Evolutionary conservation across 148 eudicot species (phyloP), one percentile per base, ranked within the genome.

Genomic region (Rhododendron henanense): DNA sequence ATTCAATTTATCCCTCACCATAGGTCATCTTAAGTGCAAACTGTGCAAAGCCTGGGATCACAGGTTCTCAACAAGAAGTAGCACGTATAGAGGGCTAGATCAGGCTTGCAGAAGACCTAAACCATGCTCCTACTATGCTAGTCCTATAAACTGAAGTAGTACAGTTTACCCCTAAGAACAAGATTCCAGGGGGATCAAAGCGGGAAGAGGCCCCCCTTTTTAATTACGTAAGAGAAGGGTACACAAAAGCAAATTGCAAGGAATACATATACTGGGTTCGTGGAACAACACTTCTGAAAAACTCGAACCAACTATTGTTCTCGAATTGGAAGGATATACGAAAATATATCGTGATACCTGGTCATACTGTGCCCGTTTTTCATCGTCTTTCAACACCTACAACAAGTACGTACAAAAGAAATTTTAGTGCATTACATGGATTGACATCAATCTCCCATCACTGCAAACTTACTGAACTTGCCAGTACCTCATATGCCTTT

Each of bases 311-410:
- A 57, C 23, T 57, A 57, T 57, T 57, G 6, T 61, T 23, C 25
- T 61, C 69, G 3, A 23, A 61, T 8, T 61, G 69, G 69, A 55
- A 37, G 31, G 19, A 16, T 28, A 16, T 28, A 61, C 16, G 14
- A 6, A 48, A 39, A 44, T 19, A 35, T 28, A 28, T 84, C 3
- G 21, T 85, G 81, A 69, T 15, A 97, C 99, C 98, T 97, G 98
- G 87, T 95, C 98, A 92, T 97, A 97, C 67, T 90, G 91, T 31
- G 92, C 93, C 16, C 98, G 98, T 88, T 93, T 92, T 33, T 93
- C 94, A 47, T 97, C 98, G 83, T 95, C 99, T 87, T 97, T 97
- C 90, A 97, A 79, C 79, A 95, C 98, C 99, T 97, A 87, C 74
- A 84, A 81, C 44, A 88, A 15, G 6, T 41, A 39, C 47, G 37